A percentile compares a stretch with the other conserved stretches of the same genome.
Conservation (phyloP, 2,329 filamentous ascomycete species). For the Graphilbum sp. region DNA sequence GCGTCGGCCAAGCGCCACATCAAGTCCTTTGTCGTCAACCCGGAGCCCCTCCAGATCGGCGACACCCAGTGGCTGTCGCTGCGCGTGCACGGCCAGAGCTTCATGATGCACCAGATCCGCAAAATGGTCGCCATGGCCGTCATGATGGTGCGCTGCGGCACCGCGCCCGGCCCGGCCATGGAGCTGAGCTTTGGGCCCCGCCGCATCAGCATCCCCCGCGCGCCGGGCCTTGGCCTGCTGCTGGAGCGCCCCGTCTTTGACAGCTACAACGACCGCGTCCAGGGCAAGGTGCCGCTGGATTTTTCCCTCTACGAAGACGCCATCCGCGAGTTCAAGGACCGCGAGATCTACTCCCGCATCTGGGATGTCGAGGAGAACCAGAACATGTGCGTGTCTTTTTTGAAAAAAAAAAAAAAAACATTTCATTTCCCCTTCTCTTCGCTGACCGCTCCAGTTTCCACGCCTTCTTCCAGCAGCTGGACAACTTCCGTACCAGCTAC, state of each 20-base stretch:
- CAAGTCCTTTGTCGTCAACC: constrained; percentile 73
- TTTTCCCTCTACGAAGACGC: constrained; percentile 64
- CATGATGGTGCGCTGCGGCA: constrained; percentile 69
- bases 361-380: constrained; percentile 79
- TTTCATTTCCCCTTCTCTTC: no score
- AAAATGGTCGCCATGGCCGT: constrained; percentile 96
- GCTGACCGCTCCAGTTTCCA: constrained; percentile 39
- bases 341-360: constrained; percentile 82
- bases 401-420: no score
- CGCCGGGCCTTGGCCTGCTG: constrained; percentile 72
- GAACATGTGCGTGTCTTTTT: constrained; percentile 50
- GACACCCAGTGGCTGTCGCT: constrained; percentile 91
- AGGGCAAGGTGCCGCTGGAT: constrained; percentile 51
- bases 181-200: constrained; percentile 53
- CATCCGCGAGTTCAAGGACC: constrained; percentile 78
- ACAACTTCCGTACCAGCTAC: constrained; percentile 54
- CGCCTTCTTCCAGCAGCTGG: constrained; percentile 63
- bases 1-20: constrained; percentile 80
- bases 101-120: constrained; percentile 99
- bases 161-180: constrained; percentile 55
- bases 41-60: constrained; percentile 64
- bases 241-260: constrained; percentile 87
- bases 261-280: constrained; percentile 64
- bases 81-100: constrained; percentile 93
- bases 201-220: constrained; percentile 82